Base-by-base conservation (phyloP, 257 asterid genomes). In the Penstemon barbatus region DNA sequence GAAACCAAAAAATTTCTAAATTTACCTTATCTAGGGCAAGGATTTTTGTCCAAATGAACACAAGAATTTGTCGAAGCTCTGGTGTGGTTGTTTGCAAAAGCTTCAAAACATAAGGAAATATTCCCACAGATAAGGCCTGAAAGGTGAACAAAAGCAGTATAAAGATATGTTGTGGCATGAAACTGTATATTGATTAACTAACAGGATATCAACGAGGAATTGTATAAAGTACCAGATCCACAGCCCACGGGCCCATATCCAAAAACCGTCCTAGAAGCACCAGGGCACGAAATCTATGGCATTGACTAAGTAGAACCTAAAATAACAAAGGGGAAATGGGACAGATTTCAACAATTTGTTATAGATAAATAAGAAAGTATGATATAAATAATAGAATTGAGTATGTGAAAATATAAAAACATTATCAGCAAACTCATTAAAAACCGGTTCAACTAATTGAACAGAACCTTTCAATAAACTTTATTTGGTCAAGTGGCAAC, bases 221-320 rank as follows among this genome's bases (percentile, higher is more conserved):
- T 37, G 59, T 8, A 78, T 19, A 50, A 74, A 61, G 50, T 85
- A 92, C 98, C 98, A 86, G 85, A 84, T 88, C 89, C 58, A 92
- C 97, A 9, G 98, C 98, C 98, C 98, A 90, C 39, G 86, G 89
- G 39, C 98, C 98, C 97, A 92, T 90, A 75, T 92, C 98, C 63
- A 92, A 83, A 85, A 92, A 92, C 81, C 96, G 88, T 77, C 97
- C 97, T 65, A 92, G 98, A 54, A 90, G 97, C 60, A 92, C 96
- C 89, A 92, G 70, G 72, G 97, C 98, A 61, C 96, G 97, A 78
- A 86, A 92, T 70, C 97, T 80, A 81, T 92, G 98, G 82, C 90
- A 85, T 56, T 88, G 98, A 82, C 98, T 90, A 56, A 92, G 97
- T 74, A 92, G 82, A 67, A 87, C 98, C 98, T 92, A 79, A 61